These are phyloP conservation scores for Lathyrus tuberosus DNA, from an alignment of 306 rosid genomes.

Conservation along the genomic window DNA sequence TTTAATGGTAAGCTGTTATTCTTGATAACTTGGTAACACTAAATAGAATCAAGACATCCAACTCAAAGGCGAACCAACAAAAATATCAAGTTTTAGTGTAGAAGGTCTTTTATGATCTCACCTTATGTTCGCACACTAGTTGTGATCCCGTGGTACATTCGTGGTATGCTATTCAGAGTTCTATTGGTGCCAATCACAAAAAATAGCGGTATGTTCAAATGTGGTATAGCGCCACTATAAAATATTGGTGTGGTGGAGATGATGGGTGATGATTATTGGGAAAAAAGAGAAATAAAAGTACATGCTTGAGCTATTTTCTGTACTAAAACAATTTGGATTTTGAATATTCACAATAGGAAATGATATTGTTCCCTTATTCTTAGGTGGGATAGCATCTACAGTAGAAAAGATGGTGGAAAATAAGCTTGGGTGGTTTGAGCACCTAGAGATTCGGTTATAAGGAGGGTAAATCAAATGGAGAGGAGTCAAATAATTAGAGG, in stretches of 20 bases:
- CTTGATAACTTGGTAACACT: background rate
- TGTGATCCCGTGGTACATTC: background rate
- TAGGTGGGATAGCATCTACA: background rate
- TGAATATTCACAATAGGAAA: background rate
- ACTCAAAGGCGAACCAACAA: conserved; percentile 1
- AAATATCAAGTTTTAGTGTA: background rate
- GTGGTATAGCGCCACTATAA: background rate
- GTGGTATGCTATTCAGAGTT: background rate
- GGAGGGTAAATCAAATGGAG: too few species aligned
- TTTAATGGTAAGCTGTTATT: background rate
- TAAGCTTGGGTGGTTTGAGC: too few species aligned
- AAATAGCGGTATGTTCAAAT: background rate
- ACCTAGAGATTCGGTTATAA: too few species aligned
- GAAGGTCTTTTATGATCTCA: background rate
- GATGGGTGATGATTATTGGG: background rate
- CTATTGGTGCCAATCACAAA: background rate
- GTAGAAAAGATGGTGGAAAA: too few species aligned
- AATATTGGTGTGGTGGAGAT: background rate
- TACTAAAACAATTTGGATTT: background rate
- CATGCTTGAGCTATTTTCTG: background rate
- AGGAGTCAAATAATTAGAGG: too few species aligned
- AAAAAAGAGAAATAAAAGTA: background rate
- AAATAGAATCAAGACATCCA: conserved; percentile 1
- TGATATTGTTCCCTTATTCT: background rate
- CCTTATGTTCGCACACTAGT: background rate